A percentile compares a stretch with the other conserved stretches of the same genome.
phyloP scores from a whole-genome alignment of 257 asterid species.

The Nicotiana sylvestris region DNA sequence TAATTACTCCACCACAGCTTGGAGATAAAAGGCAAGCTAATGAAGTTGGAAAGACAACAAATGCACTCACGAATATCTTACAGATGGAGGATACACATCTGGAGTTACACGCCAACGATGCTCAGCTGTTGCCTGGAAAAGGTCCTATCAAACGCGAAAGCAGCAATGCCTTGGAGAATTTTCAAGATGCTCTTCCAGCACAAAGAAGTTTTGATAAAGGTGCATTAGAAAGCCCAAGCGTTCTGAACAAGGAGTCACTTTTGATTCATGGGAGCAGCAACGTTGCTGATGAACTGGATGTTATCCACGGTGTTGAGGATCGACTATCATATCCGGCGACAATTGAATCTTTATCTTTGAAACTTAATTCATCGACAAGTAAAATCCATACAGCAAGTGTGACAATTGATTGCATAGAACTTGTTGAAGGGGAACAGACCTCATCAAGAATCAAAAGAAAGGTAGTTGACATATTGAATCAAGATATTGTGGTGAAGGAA shows the following conservation, averaged over 20 bases:
- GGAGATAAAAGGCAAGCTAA: slow-evolving; percentile 10
- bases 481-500: slow-evolving; percentile 14
- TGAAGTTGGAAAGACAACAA: slow-evolving; percentile 21
- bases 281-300: slow-evolving; percentile 28
- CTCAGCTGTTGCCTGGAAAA: slow-evolving; percentile 13
- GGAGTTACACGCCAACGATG: neutral
- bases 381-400: neutral
- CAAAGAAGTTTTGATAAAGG: slow-evolving; percentile 16
- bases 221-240: slow-evolving; percentile 28
- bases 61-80: slow-evolving; percentile 14
- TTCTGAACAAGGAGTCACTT: slow-evolving; percentile 22
- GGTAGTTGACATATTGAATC: neutral
- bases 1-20: neutral
- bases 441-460: slow-evolving; percentile 2
- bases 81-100: slow-evolving; percentile 20
- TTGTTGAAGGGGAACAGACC: slow-evolving; percentile 12
- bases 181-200: slow-evolving; percentile 23
- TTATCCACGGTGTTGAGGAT: slow-evolving; percentile 21
- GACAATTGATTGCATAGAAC: slow-evolving; percentile 9
- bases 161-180: slow-evolving; percentile 21
- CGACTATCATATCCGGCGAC: slow-evolving; percentile 16
- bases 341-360: slow-evolving; percentile 23
- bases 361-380: slow-evolving; percentile 3
- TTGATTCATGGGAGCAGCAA: slow-evolving; percentile 24
- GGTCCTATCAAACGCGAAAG: slow-evolving; percentile 16